Evolutionary conservation across 148 eudicot species (phyloP), one percentile per base, ranked within the genome.

Genomic region (Nepenthes mirabilis): DNA sequence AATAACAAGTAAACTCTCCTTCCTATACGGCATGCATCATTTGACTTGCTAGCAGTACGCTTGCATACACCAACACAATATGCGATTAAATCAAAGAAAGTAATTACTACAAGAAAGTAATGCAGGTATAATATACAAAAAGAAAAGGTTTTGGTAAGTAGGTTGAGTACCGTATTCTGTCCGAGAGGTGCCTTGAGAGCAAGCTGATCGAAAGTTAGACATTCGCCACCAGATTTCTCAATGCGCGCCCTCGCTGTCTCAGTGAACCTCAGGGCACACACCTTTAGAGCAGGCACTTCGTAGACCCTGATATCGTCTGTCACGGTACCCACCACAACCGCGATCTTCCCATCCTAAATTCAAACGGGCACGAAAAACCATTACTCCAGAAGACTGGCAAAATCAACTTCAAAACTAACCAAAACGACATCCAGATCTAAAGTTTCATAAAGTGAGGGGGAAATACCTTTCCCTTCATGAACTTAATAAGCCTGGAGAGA

Each of bases 151-250:
- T n/a, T 5, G 3, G 37, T n/a, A 43, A 48, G 1, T 6, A 34
- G 47, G 65, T 2, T 34, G 9, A 61, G 58, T 80, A 90, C 97
- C 88, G 97, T 90, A 77, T 90, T 84, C 80, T 90, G 95, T n/a
- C 97, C 97, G 70, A 90, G 97, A 14, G 97, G 97, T 54, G 97
- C 95, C 57, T 83, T 75, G 32, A 90, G 91, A 68, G 97, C 97
- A 63, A 90, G 68, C 84, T 87, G 87, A 64, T 87, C 97, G 65
- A 90, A 90, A 6, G 97, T 90, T 49, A 87, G 53, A 52, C 95
- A 87, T 72, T 90, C 91, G 0, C 97, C 97, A 37, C 95, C 95
- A 0, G 97, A 89, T 72, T 87, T 87, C 79, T 87, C 97, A 70
- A 87, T 90, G 56, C 95, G 79, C 37, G 97, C 97, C 69, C 97